phyloP scores from a whole-genome alignment of 345 rosid genomes.

The Eutrema yunnanense region DNA sequence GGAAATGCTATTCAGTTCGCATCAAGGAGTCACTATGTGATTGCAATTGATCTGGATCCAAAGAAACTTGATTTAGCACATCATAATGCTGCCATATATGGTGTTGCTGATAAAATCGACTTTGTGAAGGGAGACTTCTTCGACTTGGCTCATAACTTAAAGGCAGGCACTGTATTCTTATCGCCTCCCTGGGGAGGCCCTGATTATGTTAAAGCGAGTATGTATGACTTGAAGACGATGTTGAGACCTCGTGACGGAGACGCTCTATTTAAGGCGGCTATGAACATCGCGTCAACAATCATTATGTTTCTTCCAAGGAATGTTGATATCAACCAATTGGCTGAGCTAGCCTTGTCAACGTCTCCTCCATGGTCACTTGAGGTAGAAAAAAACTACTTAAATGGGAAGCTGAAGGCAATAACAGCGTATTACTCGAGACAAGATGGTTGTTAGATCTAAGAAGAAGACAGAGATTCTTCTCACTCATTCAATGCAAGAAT shows the following conservation, averaged over 20 bases:
- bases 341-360: slow-evolving; percentile 61
- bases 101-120: slow-evolving; percentile 69
- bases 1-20: slow-evolving; percentile 96
- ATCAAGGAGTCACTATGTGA: slow-evolving; percentile 50
- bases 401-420: slow-evolving; percentile 81
- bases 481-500: background rate
- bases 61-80: slow-evolving; percentile 69
- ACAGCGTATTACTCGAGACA: slow-evolving; percentile 75
- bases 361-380: slow-evolving; percentile 66
- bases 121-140: slow-evolving; percentile 76
- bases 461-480: background rate
- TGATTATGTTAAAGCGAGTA: slow-evolving; percentile 57
- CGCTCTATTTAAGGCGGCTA: slow-evolving; percentile 56
- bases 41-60: slow-evolving; percentile 78
- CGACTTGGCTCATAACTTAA: slow-evolving; percentile 56
- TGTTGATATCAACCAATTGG: slow-evolving; percentile 71
- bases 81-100: slow-evolving; percentile 82
- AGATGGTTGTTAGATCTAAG: background rate
- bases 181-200: slow-evolving; percentile 99
- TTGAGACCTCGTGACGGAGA: slow-evolving; percentile 76
- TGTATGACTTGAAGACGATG: slow-evolving; percentile 73
- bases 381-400: slow-evolving; percentile 82
- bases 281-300: slow-evolving; percentile 52
- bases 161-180: slow-evolving; percentile 78
- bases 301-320: slow-evolving; percentile 92